Evolutionary conservation across 2,329 filamentous ascomycete species (phyloP), one percentile per base, ranked within the genome.

Genomic region (Hymenoscyphus scutula): DNA sequence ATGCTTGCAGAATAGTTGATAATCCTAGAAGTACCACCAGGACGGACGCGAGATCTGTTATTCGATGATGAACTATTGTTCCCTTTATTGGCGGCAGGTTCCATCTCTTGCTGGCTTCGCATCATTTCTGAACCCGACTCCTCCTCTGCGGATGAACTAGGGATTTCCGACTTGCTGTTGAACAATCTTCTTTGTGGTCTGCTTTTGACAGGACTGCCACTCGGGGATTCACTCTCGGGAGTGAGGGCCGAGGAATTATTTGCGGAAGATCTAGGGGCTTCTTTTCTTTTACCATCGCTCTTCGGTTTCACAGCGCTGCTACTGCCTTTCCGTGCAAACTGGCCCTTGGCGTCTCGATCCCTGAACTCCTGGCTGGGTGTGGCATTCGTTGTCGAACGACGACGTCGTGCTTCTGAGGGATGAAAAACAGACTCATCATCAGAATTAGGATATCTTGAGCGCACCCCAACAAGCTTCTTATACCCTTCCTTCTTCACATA

Each of bases 361-460:
- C n/a, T n/a, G n/a, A n/a, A n/a, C n/a, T n/a, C n/a, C n/a, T n/a
- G n/a, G n/a, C n/a, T n/a, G n/a, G 45, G 45, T 23, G 23, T 23
- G 4, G 19, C 10, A 51, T 51, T 51, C 23, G 17, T 45, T n/a
- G n/a, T n/a, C n/a, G n/a, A n/a, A n/a, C n/a, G n/a, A 45, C 17
- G 38, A 11, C 53, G 27, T 29, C 25, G 27, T 25, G 53, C n/a
- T n/a, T 17, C 27, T 25, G 55, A 37, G 11, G 34, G 29, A 19
- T 38, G 17, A 34, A 34, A 56, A 25, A 56, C 55, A 38, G 55
- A 56, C 23, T 37, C 55, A 56, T 56, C 32, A 41, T 56, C 55
- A 11, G 55, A 56, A 38, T 32, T 37, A 38, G 53, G 53, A 51
- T 23, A 25, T 23, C 45, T 51, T 51, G 45, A 51, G 19, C 3